Evolutionary conservation across 2,329 filamentous ascomycete genomes (phyloP).

Genomic region (Mollisia scopiformis): DNA sequence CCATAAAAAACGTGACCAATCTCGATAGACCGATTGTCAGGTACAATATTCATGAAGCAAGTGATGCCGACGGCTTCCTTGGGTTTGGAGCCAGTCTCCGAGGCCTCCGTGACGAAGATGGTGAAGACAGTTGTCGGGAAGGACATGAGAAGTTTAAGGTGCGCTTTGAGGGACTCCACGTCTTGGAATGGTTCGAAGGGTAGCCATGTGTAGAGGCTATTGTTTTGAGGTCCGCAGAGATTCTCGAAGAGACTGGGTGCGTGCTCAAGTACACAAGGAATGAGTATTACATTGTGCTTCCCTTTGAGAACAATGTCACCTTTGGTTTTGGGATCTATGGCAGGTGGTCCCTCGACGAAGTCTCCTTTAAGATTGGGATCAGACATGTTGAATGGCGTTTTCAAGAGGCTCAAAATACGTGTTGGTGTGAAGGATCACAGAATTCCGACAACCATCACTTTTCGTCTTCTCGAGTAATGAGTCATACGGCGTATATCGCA

Average conservation of each 20-base stretch:
- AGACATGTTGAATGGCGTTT: neutral
- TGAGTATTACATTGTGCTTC: conserved; percentile 21
- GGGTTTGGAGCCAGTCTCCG: conserved; percentile 1
- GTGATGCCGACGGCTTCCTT: conserved; percentile 46
- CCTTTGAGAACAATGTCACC: conserved; percentile 11
- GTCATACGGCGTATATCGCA: no score
- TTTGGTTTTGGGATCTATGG: conserved; percentile 7
- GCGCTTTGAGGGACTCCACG: conserved; percentile 34
- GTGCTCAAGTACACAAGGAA: conserved; percentile 22
- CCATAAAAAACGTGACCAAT: conserved; percentile 60
- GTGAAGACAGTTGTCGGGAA: conserved; percentile 51
- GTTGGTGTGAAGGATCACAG: neutral
- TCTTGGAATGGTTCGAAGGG: conserved; percentile 39
- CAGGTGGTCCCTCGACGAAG: conserved; percentile 14
- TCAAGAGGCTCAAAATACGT: neutral
- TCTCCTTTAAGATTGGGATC: conserved; percentile 7
- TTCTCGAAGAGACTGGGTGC: conserved; percentile 23
- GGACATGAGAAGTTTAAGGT: conserved; percentile 38
- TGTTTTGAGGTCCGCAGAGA: conserved; percentile 24
- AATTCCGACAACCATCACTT: neutral
- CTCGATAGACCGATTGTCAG: conserved; percentile 54
- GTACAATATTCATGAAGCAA: conserved; percentile 48
- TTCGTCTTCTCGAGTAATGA: neutral
- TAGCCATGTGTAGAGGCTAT: conserved; percentile 46
- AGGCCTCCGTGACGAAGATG: conserved; percentile 36